Conservation (phyloP, 2,329 filamentous ascomycete genomes). For the Fusarium xyrophilum region DNA sequence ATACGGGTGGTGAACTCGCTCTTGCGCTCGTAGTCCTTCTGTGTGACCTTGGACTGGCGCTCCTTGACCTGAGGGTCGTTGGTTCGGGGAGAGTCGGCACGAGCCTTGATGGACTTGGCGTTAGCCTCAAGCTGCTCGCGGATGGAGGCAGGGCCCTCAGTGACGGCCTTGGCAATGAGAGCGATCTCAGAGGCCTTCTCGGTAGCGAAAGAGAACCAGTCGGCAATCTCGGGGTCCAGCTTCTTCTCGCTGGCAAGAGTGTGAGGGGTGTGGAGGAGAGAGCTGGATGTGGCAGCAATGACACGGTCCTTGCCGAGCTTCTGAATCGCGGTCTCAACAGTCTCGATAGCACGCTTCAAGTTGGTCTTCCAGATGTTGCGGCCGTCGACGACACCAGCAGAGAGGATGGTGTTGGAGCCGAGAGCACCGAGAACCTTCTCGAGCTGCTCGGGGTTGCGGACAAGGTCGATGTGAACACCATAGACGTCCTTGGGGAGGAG, state of each 20-base stretch:
- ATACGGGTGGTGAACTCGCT: constrained; percentile 87
- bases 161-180: constrained; percentile 95
- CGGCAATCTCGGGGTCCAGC: constrained; percentile 87
- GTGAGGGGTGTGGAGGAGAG: constrained; percentile 97
- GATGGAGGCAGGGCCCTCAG: constrained; percentile 86
- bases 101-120: constrained; percentile 89
- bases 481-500: constrained; percentile 80
- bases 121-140: constrained; percentile 93
- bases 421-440: constrained; percentile 82
- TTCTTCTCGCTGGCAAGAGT: constrained; percentile 99
- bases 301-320: constrained; percentile 97
- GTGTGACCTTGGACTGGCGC: constrained; percentile 85
- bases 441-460: constrained; percentile 98
- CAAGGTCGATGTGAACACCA: constrained; percentile 92
- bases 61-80: constrained; percentile 99
- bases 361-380: constrained; percentile 99
- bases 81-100: constrained; percentile 90
- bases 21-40: constrained; percentile 89
- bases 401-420: constrained; percentile 87
- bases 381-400: constrained; percentile 95
- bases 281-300: constrained; percentile 95
- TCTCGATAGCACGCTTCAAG: constrained; percentile 93
- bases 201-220: constrained; percentile 98
- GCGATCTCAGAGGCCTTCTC: constrained; percentile 94
- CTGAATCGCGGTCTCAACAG: constrained; percentile 87